Evolutionary conservation across 768 basidiomycete species (phyloP).

Genomic region (Lactarius sanguifluus): DNA sequence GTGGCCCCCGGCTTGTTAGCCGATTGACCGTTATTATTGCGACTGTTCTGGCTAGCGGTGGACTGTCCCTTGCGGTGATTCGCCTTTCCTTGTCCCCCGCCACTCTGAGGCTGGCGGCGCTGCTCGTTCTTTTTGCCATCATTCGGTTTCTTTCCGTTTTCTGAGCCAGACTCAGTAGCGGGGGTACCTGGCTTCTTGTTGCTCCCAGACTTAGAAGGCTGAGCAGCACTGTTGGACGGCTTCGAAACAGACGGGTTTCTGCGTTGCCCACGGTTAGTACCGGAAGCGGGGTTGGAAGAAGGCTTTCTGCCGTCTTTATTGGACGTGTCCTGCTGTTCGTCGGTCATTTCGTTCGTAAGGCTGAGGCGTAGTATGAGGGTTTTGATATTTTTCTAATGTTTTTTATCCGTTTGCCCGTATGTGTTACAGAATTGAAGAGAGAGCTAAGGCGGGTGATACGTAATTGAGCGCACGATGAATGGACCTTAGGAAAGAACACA

Average conservation of each 20-base stretch:
- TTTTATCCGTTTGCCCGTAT: slow-evolving; percentile 27
- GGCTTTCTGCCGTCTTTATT: slow-evolving; percentile 80
- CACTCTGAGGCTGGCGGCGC: slow-evolving; percentile 40
- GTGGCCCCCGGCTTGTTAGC: slow-evolving; percentile 38
- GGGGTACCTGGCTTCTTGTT: slow-evolving; percentile 55
- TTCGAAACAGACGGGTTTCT: slow-evolving; percentile 52
- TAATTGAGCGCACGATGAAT: slow-evolving; percentile 1
- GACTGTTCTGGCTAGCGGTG: slow-evolving; percentile 62
- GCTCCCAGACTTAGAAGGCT: slow-evolving; percentile 51
- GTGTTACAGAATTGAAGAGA: slow-evolving; percentile 26
- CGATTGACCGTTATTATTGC: slow-evolving; percentile 43
- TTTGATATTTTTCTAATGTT: slow-evolving; percentile 47
- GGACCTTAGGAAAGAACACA: slow-evolving; percentile 33
- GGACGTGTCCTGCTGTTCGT: slow-evolving; percentile 50
- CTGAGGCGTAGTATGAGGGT: slow-evolving; percentile 36
- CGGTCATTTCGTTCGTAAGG: slow-evolving; percentile 88
- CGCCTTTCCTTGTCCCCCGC: slow-evolving; percentile 38
- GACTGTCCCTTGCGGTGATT: slow-evolving; percentile 28
- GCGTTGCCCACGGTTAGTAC: slow-evolving; percentile 56
- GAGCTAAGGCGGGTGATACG: slow-evolving; percentile 12
- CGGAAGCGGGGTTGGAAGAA: slow-evolving; percentile 38
- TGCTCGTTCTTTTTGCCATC: slow-evolving; percentile 55
- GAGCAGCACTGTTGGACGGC: slow-evolving; percentile 39
- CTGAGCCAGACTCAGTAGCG: slow-evolving; percentile 67
- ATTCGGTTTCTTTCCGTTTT: slow-evolving; percentile 60